Evolutionary conservation across 441 rosid species (phyloP).

Genomic region (Metrosideros polymorpha): DNA sequence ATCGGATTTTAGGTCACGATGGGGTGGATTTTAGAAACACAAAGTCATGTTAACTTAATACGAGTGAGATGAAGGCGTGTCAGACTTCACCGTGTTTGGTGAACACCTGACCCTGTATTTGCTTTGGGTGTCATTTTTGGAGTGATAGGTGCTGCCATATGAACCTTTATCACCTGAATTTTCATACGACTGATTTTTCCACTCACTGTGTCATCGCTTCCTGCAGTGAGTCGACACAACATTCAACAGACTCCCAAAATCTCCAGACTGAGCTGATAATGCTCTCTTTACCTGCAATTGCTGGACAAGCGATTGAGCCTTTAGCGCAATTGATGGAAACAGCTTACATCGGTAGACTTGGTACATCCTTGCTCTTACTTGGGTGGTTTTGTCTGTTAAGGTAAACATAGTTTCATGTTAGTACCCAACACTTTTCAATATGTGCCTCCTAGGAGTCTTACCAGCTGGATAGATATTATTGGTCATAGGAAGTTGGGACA

Average conservation of each 20-base stretch:
- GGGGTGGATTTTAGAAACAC: neutral
- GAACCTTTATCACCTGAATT: neutral
- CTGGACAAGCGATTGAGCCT: constrained; percentile 93
- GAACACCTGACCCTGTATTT: neutral
- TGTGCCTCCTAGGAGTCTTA: neutral
- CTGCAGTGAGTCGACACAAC: constrained; percentile 30
- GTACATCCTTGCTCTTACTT: constrained; percentile 20
- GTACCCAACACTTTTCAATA: neutral
- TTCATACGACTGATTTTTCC: neutral
- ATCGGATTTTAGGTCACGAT: neutral
- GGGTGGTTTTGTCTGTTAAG: neutral
- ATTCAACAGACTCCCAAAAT: constrained; percentile 23
- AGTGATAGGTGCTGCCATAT: neutral
- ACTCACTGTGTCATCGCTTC: neutral
- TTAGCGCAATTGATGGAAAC: constrained; percentile 87
- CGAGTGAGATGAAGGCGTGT: neutral
- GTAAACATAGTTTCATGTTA: neutral
- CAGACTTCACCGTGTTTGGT: neutral
- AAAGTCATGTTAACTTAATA: neutral
- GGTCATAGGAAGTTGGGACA: neutral
- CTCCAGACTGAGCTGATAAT: constrained; percentile 55
- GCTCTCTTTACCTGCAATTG: constrained; percentile 89
- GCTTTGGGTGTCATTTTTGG: neutral
- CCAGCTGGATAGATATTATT: neutral
- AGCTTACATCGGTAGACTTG: constrained; percentile 89